Percentiles rank a stretch among this genome's conserved stretches.
phyloP scores from a whole-genome alignment of 2,329 filamentous ascomycete species.

The Fusarium nodosum region DNA sequence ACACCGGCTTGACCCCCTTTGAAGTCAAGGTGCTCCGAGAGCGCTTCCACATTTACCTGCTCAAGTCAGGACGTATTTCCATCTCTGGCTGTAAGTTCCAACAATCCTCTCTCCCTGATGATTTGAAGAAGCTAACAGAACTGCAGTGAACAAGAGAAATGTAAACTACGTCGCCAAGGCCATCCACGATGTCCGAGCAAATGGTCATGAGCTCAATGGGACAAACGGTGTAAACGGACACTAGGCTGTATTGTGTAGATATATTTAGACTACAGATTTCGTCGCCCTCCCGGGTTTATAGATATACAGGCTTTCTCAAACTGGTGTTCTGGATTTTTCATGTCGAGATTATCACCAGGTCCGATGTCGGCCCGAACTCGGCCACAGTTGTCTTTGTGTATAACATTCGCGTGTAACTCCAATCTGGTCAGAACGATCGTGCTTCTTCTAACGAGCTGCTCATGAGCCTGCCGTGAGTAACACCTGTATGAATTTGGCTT shows the following conservation, averaged over 20 bases:
- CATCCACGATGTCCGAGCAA: slow-evolving; percentile 75
- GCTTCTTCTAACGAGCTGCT: not conserved
- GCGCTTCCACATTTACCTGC: slow-evolving; percentile 82
- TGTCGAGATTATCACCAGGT: not conserved
- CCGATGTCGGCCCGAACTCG: slow-evolving; percentile 32
- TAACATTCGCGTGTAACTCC: not conserved
- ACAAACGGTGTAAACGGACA: slow-evolving; percentile 25
- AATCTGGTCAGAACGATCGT: not conserved
- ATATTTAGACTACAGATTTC: slow-evolving; percentile 8
- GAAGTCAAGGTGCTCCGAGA: slow-evolving; percentile 78
- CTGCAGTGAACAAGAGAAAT: slow-evolving; percentile 66
- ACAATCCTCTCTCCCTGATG: no score
- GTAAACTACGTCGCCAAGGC: slow-evolving; percentile 93
- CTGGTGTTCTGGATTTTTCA: not conserved
- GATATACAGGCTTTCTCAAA: not conserved
- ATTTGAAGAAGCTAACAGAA: slow-evolving; percentile 78
- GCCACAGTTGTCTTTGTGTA: not conserved
- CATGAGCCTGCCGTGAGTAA: no score
- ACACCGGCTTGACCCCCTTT: slow-evolving; percentile 80
- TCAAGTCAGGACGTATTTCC: slow-evolving; percentile 41
- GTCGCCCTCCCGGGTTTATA: slow-evolving; percentile 12
- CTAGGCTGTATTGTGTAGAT: not conserved
- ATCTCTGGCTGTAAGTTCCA: slow-evolving; percentile 41
- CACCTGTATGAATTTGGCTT: no score
- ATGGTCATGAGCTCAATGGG: slow-evolving; percentile 12